Evolutionary conservation across 2,329 filamentous ascomycete species (phyloP), one percentile per base, ranked within the genome.

Genomic region (Chrysoporthe austroafricana): DNA sequence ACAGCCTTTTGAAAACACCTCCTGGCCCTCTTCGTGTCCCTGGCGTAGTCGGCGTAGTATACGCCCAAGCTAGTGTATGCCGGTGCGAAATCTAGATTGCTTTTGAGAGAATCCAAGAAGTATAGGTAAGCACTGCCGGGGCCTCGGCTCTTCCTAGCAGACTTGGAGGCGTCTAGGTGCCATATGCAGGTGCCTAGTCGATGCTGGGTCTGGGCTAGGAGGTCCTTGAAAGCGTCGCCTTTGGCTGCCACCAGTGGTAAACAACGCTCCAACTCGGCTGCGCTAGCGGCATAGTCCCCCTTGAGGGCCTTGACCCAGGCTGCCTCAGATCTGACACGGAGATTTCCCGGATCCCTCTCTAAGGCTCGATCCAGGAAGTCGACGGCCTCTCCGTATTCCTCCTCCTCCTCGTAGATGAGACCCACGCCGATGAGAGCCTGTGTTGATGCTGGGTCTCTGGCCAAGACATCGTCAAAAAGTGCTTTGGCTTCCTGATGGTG

Each of bases 1-100:
- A 99, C 92, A 0, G 96, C 96, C 77, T 98, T 97, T 74, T 97
- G 93, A 74, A 98, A 98, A 76, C 95, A 98, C 71, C 92, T 90
- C n/a, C 92, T 87, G 9, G 95, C 93, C 75, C 96, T 86, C 74
- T 90, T 91, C 78, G 90, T 93, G 77, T 98, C 96, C 72, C 90
- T 93, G 66, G 88, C 91, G 75, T 97, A 97, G 74, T 98, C 95
- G 6, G 90, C 89, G 75, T 97, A 99, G 80, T 91, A 99, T 8
- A 95, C 83, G 18, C 96, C 96, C 4, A 99, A 86, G 71, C 90
- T 94, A 0, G 94, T 97, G 77, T 98, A 99, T 2, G 94, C 90
- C 0, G 96, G 92, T 1, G 96, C 94, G 77, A 91, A 94, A 73
- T 91, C 96, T 66, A 96, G 86, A 73, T 97, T 93, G 64, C 90